Evolutionary conservation across 2,329 filamentous ascomycete species (phyloP).

Genomic region (Xylariaceae sp.): DNA sequence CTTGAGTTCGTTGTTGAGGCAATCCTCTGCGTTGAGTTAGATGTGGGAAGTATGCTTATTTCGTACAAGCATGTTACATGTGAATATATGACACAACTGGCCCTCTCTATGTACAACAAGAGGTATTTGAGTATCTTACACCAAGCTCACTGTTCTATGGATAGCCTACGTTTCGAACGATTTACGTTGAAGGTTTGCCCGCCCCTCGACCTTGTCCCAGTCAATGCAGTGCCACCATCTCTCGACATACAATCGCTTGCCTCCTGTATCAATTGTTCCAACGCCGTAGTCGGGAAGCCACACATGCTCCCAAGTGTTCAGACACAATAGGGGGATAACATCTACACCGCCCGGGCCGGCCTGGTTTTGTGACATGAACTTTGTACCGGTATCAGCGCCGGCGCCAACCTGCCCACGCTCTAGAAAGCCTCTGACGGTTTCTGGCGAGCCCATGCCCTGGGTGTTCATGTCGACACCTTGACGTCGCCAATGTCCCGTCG

Average conservation of each 20-base stretch:
- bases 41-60: neutral
- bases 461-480: slow-evolving; percentile 73
- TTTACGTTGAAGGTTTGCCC: slow-evolving; percentile 29
- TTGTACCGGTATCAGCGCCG: slow-evolving; percentile 29
- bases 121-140: slow-evolving; percentile 22
- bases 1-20: neutral
- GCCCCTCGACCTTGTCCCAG: slow-evolving; percentile 71
- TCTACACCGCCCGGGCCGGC: slow-evolving; percentile 68
- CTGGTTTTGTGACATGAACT: slow-evolving; percentile 26
- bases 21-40: slow-evolving; percentile 1
- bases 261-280: slow-evolving; percentile 59
- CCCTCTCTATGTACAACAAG: slow-evolving; percentile 13
- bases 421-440: slow-evolving; percentile 42
- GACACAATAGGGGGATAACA: slow-evolving; percentile 77
- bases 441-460: slow-evolving; percentile 43
- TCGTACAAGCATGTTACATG: slow-evolving; percentile 4
- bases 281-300: slow-evolving; percentile 82
- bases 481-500: slow-evolving; percentile 79
- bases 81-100: neutral
- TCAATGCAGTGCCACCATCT: slow-evolving; percentile 88
- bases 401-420: slow-evolving; percentile 39
- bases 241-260: slow-evolving; percentile 76
- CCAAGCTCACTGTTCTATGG: slow-evolving; percentile 20
- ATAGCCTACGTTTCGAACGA: slow-evolving; percentile 9
- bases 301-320: slow-evolving; percentile 96